Percentiles rank a stretch among this genome's conserved stretches.
Conservation (phyloP, 116 monocot genomes). For the Zostera marina region DNA sequence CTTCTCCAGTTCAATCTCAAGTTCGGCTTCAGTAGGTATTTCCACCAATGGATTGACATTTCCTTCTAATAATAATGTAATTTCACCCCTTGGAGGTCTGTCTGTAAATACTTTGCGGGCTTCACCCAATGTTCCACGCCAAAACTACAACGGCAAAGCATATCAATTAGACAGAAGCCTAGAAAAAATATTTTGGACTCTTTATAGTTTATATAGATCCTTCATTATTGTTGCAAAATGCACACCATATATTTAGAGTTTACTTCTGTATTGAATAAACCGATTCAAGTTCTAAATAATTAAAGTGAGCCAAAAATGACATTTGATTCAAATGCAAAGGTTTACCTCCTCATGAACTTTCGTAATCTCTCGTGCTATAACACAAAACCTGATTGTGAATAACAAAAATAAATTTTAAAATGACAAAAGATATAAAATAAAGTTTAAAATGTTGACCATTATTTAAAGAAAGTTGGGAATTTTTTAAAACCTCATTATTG, state of each 20-base stretch:
- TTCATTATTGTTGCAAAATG: too few species aligned
- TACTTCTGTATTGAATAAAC: background rate
- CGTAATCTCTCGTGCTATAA: constrained; percentile 86
- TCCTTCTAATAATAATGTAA: constrained; percentile 80
- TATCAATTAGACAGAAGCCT: background rate
- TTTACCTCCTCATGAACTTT: constrained; percentile 95
- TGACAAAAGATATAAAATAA: background rate
- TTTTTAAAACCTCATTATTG: too few species aligned
- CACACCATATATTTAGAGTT: too few species aligned
- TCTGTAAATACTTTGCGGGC: constrained; percentile 33
- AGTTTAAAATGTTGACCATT: background rate
- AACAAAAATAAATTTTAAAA: background rate
- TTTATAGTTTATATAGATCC: too few species aligned
- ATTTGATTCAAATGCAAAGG: background rate
- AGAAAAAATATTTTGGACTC: too few species aligned
- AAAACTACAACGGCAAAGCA: constrained; percentile 33
- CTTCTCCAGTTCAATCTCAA: constrained; percentile 52
- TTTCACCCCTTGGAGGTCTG: constrained; percentile 68
- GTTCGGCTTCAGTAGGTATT: constrained; percentile 53
- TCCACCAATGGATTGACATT: constrained; percentile 22
- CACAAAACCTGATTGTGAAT: constrained; percentile 45
- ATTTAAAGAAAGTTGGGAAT: too few species aligned
- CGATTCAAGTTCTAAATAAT: background rate
- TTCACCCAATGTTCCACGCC: constrained; percentile 73
- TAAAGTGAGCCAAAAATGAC: background rate